These are phyloP conservation scores for Blastocladiella emersonii DNA, from an alignment of 371 early-diverging fungal species.

Conservation along the genomic window DNA sequence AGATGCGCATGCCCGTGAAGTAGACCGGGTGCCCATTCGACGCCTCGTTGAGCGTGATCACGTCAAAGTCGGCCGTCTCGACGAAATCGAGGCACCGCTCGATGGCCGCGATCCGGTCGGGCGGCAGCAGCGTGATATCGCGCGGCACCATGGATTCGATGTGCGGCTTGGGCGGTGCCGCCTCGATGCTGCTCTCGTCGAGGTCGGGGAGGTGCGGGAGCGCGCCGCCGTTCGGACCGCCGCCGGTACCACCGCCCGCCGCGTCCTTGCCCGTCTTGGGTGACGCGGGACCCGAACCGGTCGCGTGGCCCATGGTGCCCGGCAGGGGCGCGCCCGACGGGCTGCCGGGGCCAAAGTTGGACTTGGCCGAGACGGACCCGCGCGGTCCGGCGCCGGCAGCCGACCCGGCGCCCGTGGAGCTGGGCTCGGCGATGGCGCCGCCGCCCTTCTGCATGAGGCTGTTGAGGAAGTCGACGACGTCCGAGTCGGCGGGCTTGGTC, in stretches of 20 bases:
- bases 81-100: not conserved
- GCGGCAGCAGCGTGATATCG: not conserved
- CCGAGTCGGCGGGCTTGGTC: constrained; percentile 21
- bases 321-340: no score
- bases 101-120: not conserved
- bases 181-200: no score
- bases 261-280: no score
- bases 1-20: constrained; percentile 18
- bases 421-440: not conserved
- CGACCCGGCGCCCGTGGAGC: not conserved
- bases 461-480: constrained; percentile 27
- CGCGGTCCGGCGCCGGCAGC: no score
- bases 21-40: constrained; percentile 19
- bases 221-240: no score
- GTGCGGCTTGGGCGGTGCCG: no score
- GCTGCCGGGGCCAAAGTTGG: no score
- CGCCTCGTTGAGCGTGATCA: constrained; percentile 16
- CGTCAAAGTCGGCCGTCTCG: constrained; percentile 22
- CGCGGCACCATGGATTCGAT: not conserved
- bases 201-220: no score
- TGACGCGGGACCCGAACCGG: no score
- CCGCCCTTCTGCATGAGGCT: constrained; percentile 17
- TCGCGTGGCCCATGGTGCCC: no score
- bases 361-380: no score
- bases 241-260: no score